A percentile compares a stretch with the other conserved stretches of the same genome.
phyloP scores from a whole-genome alignment of 805 yeast species.

The Saccharomyces eubayanus region DNA sequence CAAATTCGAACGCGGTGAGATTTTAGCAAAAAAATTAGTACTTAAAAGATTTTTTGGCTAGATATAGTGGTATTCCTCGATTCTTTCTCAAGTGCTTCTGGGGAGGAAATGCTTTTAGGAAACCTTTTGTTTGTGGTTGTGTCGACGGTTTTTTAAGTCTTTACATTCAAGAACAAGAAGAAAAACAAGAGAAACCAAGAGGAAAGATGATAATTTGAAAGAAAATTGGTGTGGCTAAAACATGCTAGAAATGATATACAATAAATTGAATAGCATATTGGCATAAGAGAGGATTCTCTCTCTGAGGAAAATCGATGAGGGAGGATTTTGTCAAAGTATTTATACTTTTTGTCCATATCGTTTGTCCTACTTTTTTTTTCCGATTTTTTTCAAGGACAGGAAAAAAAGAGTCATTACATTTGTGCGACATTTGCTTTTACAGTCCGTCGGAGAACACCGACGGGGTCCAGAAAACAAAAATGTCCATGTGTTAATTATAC shows the following conservation, averaged over 20 bases:
- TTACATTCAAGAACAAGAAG: conserved; percentile 3
- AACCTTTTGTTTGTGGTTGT: neutral
- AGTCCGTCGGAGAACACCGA: neutral
- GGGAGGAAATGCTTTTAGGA: neutral
- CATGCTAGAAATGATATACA: conserved; percentile 4
- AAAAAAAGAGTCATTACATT: neutral
- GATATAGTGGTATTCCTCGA: neutral
- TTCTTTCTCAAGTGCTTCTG: neutral
- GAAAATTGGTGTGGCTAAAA: conserved; percentile 15
- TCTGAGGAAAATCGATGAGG: neutral
- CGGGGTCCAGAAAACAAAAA: neutral
- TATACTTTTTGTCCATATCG: neutral
- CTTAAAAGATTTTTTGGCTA: neutral
- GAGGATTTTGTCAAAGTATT: conserved; percentile 1
- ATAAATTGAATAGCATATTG: neutral
- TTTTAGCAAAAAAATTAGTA: neutral
- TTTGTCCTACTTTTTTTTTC: neutral
- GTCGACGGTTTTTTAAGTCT: conserved; percentile 1
- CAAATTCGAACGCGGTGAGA: neutral
- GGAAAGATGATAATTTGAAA: conserved; percentile 8
- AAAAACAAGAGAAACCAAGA: neutral
- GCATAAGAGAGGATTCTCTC: neutral
- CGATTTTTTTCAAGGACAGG: neutral
- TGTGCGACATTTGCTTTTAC: neutral
- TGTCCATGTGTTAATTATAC: neutral